A percentile compares a stretch with the other conserved stretches of the same genome.
Evolutionary conservation across 345 rosid species (phyloP).

Genomic region (Trapa incisa): DNA sequence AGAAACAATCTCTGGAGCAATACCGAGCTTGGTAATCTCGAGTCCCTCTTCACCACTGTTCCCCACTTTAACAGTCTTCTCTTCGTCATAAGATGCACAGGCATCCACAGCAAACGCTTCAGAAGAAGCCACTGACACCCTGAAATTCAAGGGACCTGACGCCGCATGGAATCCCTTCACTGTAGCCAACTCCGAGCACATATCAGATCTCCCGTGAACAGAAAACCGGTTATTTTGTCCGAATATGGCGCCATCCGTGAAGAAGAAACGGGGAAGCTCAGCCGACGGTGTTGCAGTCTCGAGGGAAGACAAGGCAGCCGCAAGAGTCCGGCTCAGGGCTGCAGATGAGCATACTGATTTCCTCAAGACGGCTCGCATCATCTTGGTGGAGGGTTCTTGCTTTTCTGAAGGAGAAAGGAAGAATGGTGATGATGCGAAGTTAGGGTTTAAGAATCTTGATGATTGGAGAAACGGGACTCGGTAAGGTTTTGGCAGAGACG

Average conservation of each 20-base stretch:
- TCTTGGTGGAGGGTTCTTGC: slow-evolving; percentile 1
- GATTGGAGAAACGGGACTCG: too few species aligned
- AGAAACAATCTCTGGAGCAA: slow-evolving; percentile 59
- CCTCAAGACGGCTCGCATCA: slow-evolving; percentile 37
- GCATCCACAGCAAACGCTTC: slow-evolving; percentile 47
- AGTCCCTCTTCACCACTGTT: slow-evolving; percentile 32
- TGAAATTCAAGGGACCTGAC: slow-evolving; percentile 30
- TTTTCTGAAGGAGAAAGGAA: not conserved
- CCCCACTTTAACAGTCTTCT: slow-evolving; percentile 12
- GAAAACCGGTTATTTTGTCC: slow-evolving; percentile 7
- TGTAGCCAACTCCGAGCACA: not conserved
- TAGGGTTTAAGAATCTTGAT: too few species aligned
- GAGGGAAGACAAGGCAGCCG: slow-evolving; percentile 21
- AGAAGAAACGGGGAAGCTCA: not conserved
- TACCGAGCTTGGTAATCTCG: slow-evolving; percentile 51
- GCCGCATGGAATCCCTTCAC: slow-evolving; percentile 37
- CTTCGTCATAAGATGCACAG: slow-evolving; percentile 26
- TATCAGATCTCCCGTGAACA: not conserved
- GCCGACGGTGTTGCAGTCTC: slow-evolving; percentile 10
- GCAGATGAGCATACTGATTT: slow-evolving; percentile 18
- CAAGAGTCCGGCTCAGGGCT: slow-evolving; percentile 18
- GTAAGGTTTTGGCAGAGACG: too few species aligned
- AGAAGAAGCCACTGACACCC: slow-evolving; percentile 22
- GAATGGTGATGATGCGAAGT: not conserved
- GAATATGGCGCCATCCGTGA: slow-evolving; percentile 5